Base-by-base conservation (phyloP, 2,329 filamentous ascomycete species). In the Talaromyces amestolkiae region DNA sequence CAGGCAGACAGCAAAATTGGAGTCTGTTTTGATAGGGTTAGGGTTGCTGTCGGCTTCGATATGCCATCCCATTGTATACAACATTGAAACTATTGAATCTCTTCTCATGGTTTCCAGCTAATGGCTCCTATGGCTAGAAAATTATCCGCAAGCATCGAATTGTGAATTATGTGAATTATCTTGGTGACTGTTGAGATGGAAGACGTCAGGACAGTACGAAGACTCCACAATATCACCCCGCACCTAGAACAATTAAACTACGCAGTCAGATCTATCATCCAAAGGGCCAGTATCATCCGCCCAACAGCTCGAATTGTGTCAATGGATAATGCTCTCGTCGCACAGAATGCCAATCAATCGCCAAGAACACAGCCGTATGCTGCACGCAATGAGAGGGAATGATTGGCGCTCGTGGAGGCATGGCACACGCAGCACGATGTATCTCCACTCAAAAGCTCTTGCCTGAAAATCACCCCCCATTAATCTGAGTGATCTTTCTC, bases 371-470 rank as follows among this genome's bases (percentile, higher is more conserved):
- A 15, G 7, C 27, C 27, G 27, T 31, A 31, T 31, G 27, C 6
- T 31, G 6, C 61, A 45, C n/a, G 37, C 19, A 45, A 39, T 24
- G 49, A 15, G 27, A n/a, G n/a, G 49, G 24, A 27, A 3, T 63
- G 27, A 65, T 56, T 58, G 53, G 61, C 22, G 61, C 45, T 27
- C 33, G 37, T 56, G 53, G 53, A 56, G 51, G 51, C 51, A 31
- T 27, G 61, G 35, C 51, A 33, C 19, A 45, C 27, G 54, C 41
- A 61, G 27, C 41, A 64, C 60, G 58, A 24, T 62, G n/a, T 39
- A 49, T 60, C 45, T 66, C 53, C 61, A 63, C 49, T 49, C 59
- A 33, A 43, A 24, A 39, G 60, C 60, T 54, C 60, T 54, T 54
- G 35, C 47, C 39, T 60, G 41, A 60, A 8, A 31, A 31, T 4